Conservation (phyloP, 352 stramenopile species). For the Phytophthora kernoviae region DNA sequence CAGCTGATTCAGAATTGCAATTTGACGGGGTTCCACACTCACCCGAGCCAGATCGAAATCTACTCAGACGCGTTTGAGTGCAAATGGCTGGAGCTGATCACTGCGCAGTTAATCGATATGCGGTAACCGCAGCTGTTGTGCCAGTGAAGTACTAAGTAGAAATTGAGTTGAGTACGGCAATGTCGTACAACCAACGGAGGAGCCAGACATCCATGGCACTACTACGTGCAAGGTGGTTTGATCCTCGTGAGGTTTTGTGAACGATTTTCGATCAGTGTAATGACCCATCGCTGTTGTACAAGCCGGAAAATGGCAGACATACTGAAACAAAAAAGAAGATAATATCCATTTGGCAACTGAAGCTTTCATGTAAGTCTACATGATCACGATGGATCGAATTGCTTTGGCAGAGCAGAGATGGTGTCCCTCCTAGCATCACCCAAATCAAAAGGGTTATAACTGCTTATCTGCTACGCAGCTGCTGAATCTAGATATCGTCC, state of each 20-base stretch:
- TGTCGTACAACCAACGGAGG: background rate
- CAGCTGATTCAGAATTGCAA: slow-evolving; percentile 90
- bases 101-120: slow-evolving; percentile 72
- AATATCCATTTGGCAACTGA: no score
- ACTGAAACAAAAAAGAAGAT: no score
- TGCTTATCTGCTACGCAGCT: background rate
- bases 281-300: no score
- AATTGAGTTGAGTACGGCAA: background rate
- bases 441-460: slow-evolving; percentile 1
- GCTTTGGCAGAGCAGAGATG: no score
- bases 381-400: no score
- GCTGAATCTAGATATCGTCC: slow-evolving; percentile 75
- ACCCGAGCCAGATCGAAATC: slow-evolving; percentile 76
- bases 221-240: no score
- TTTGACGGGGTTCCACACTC: slow-evolving; percentile 86
- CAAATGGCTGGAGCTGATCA: slow-evolving; percentile 54
- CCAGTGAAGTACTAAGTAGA: slow-evolving; percentile 7
- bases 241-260: no score
- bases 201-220: no score
- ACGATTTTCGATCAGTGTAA: no score
- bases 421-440: no score
- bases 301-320: no score
- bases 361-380: no score
- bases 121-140: slow-evolving; percentile 28
- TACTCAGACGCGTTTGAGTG: slow-evolving; percentile 82